phyloP scores from a whole-genome alignment of 495 filamentous ascomycete species.

The Bryoglossum gracile region DNA sequence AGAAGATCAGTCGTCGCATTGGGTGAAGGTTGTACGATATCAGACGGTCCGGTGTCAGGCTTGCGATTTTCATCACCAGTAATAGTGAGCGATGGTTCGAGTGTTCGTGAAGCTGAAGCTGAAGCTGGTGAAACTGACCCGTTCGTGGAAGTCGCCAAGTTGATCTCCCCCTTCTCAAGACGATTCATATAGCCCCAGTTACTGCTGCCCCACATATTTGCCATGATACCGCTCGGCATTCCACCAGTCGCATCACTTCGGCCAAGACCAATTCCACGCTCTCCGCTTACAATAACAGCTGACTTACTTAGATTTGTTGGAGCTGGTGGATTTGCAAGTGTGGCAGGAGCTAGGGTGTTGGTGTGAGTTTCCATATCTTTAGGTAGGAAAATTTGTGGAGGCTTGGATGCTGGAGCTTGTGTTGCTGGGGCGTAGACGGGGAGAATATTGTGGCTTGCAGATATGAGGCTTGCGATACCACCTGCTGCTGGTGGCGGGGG shows the following conservation, averaged over 20 bases:
- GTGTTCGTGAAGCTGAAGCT: conserved; percentile 14
- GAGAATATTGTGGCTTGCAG: conserved; percentile 73
- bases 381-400: too few relatives aligned
- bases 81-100: conserved; percentile 16
- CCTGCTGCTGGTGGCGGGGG: conserved; percentile 33
- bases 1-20: conserved; percentile 17
- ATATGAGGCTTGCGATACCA: conserved; percentile 83
- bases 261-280: conserved; percentile 57
- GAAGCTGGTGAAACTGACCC: conserved; percentile 18
- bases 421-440: conserved; percentile 43
- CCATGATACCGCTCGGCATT: conserved; percentile 77
- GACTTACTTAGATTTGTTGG: conserved; percentile 82
- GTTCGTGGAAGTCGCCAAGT: background rate
- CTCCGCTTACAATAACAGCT: conserved; percentile 73
- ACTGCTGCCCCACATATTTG: conserved; percentile 85
- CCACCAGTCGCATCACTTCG: conserved; percentile 54
- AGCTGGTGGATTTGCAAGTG: conserved; percentile 77
- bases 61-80: conserved; percentile 21
- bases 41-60: conserved; percentile 12
- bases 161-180: conserved; percentile 23
- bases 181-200: conserved; percentile 71
- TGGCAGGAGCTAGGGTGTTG: conserved; percentile 67
- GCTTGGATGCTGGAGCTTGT: conserved; percentile 5
- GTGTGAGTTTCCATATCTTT: conserved; percentile 29
- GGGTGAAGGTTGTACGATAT: conserved; percentile 8